Evolutionary conservation across 2,329 filamentous ascomycete species (phyloP), one percentile per base, ranked within the genome.

Genomic region (Nemania sp.): DNA sequence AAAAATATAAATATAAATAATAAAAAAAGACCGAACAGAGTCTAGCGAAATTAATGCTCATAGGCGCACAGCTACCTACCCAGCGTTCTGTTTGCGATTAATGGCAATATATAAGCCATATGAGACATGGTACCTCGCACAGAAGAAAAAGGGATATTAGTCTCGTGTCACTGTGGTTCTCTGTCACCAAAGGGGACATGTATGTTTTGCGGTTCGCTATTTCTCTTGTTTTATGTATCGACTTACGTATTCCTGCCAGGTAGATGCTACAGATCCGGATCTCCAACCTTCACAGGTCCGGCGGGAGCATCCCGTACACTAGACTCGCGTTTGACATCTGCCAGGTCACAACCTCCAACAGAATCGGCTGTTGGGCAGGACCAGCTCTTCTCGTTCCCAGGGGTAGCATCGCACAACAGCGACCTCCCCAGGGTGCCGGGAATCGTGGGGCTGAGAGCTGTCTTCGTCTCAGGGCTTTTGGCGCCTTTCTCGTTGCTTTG

Each of bases 91-190:
- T 63, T 60, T 60, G 57, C 49, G 54, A 65, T 63, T 53, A 60
- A 55, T 59, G 45, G 52, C 56, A 60, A 63, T 60, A 64, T 64
- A 55, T 59, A 52, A 62, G 54, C 59, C 56, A 59, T 54, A 59
- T 53, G 57, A 65, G 62, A 66, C 59, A 66, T 46, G 47, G 56
- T 51, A 49, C 49, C 50, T 50, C 56, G 57, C 54, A 62, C 59
- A 62, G 62, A 63, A 62, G 62, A 57, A 59, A 59, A 59, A 64
- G 42, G 62, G 62, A 61, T 55, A 64, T 63, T 64, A 53, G 40
- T 54, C 52, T 58, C 51, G 64, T 64, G 62, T 57, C 48, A 65
- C 63, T 54, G 48, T 25, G 50, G 25, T 29, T 7, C 7, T 29
- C 3, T 29, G 25, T 29, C 7, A 29, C 25, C 25, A 29, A 29